These are phyloP conservation scores for Urostyla sp. DNA, from an alignment of 73 alveolate species.

Conservation along the genomic window DNA sequence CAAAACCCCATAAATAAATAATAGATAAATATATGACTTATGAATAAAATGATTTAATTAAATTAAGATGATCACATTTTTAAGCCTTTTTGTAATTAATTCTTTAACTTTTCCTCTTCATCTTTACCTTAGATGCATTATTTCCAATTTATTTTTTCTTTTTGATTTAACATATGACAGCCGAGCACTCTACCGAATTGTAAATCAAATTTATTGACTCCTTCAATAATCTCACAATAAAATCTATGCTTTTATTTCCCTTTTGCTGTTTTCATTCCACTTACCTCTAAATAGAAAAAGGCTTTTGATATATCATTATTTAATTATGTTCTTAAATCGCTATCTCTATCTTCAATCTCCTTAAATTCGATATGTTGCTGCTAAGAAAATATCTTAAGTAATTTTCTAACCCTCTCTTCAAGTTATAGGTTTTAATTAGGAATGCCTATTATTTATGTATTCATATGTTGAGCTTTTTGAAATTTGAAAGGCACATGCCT, in stretches of 20 bases:
- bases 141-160: slow-evolving; percentile 68
- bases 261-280: slow-evolving; percentile 65
- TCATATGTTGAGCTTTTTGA: slow-evolving; percentile 69
- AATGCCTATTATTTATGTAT: slow-evolving; percentile 36
- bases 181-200: slow-evolving; percentile 60
- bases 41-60: too few species aligned
- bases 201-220: slow-evolving; percentile 30
- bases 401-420: slow-evolving; percentile 55
- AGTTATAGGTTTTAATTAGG: slow-evolving; percentile 33
- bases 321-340: slow-evolving; percentile 28
- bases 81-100: background rate
- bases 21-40: too few species aligned
- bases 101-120: slow-evolving; percentile 9
- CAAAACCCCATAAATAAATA: background rate
- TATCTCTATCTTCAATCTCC: slow-evolving; percentile 53
- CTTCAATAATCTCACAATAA: slow-evolving; percentile 14
- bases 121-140: slow-evolving; percentile 34
- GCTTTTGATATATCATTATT: slow-evolving; percentile 20
- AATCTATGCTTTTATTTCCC: slow-evolving; percentile 55
- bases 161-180: slow-evolving; percentile 56
- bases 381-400: slow-evolving; percentile 26
- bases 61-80: background rate
- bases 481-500: slow-evolving; percentile 64
- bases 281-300: slow-evolving; percentile 67
- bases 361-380: slow-evolving; percentile 2